Percentiles rank a stretch among this genome's conserved stretches.
phyloP scores from a whole-genome alignment of 106 monocot species.

The Chionographis japonica region DNA sequence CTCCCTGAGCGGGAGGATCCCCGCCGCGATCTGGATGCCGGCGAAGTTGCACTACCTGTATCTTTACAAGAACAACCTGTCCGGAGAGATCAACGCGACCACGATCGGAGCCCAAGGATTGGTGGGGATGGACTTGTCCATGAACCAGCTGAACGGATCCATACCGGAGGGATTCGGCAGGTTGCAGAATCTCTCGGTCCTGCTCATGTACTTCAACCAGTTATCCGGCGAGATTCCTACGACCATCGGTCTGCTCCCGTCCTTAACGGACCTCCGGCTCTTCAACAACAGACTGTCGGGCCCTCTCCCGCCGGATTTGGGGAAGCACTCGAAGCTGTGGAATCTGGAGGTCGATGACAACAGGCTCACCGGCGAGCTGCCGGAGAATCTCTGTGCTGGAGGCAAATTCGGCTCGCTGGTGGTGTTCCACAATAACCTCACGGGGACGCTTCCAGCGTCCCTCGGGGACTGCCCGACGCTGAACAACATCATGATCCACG shows the following conservation, averaged over 20 bases:
- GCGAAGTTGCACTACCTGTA: conserved; percentile 19
- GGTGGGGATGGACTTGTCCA: conserved; percentile 40
- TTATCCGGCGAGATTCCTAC: conserved; percentile 44
- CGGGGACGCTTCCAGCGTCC: conserved; percentile 46
- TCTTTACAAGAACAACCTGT: conserved; percentile 22
- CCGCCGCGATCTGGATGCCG: conserved; percentile 35
- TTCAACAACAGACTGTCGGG: conserved; percentile 43
- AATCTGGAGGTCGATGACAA: conserved; percentile 57
- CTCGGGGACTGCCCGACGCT: conserved; percentile 51
- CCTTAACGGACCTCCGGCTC: conserved; percentile 20
- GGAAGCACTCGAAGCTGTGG: conserved; percentile 31
- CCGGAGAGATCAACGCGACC: conserved; percentile 26
- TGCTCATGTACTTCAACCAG: conserved; percentile 33
- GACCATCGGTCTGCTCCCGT: conserved; percentile 36
- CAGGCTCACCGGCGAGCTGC: conserved; percentile 39
- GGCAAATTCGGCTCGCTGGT: conserved; percentile 20
- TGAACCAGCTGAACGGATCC: conserved; percentile 40
- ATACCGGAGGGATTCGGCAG: conserved; percentile 39
- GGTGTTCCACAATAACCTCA: conserved; percentile 53
- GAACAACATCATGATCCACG: conserved; percentile 23
- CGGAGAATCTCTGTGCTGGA: conserved; percentile 32
- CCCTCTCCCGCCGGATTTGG: conserved; percentile 39
- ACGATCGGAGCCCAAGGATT: conserved; percentile 18
- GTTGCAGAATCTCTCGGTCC: conserved; percentile 20
- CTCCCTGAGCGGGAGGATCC: conserved; percentile 37